Percentiles rank a stretch among this genome's conserved stretches.
Evolutionary conservation across 139 green algal species (phyloP).

Genomic region (Chlamydomonas sp.): DNA sequence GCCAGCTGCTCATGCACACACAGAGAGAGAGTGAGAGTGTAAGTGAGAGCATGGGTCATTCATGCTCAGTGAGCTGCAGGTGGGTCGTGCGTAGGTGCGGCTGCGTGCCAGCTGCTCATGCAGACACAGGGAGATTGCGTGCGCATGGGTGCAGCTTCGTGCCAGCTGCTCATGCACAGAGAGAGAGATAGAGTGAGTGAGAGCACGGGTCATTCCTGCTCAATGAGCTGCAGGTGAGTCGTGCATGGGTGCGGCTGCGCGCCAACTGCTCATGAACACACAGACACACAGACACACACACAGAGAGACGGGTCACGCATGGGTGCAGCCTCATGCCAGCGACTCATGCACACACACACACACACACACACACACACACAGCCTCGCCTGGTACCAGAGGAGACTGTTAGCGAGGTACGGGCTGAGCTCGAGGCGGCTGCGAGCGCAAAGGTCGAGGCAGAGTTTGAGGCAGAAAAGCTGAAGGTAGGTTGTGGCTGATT

Average conservation of each 20-base stretch:
- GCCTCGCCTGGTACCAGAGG: constrained; percentile 15
- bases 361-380: too few species aligned
- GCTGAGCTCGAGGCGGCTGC: constrained; percentile 28
- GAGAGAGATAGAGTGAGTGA: not conserved
- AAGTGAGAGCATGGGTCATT: not conserved
- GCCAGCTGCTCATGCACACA: too few species aligned
- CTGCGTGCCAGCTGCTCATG: not conserved
- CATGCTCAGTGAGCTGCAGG: constrained; percentile 14
- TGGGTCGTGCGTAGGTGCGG: constrained; percentile 17
- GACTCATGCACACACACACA: not conserved
- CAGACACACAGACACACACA: too few species aligned
- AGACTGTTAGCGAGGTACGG: constrained; percentile 17
- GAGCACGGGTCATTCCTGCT: constrained; percentile 43
- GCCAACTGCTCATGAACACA: too few species aligned
- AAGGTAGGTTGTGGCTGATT: too few species aligned
- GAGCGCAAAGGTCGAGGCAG: constrained; percentile 28
- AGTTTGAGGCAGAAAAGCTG: constrained; percentile 30
- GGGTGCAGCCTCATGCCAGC: constrained; percentile 11
- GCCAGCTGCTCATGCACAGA: not conserved
- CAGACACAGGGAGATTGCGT: too few species aligned
- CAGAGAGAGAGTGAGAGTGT: too few species aligned
- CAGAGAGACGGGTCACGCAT: not conserved
- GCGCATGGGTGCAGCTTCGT: constrained; percentile 13
- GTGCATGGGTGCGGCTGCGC: too few species aligned
- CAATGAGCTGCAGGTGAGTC: constrained; percentile 16